Evolutionary conservation across 495 filamentous ascomycete species (phyloP).

Genomic region (Mytilinidion resinicola): DNA sequence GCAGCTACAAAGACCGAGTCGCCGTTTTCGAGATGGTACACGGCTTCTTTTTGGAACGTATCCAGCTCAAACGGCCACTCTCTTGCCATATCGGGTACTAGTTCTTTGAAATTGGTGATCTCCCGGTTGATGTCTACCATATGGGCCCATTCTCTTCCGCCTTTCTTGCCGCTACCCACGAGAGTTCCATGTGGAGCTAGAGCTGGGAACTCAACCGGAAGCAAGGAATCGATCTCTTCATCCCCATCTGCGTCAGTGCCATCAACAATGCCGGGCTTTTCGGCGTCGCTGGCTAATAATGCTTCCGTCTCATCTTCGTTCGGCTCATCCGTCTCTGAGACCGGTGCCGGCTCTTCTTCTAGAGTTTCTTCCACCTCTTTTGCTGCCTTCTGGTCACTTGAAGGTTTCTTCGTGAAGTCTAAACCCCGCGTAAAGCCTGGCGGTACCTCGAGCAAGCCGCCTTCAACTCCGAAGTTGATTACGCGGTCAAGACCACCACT

Average conservation of each 20-base stretch:
- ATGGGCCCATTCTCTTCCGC: slow-evolving; percentile 89
- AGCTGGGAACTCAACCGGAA: slow-evolving; percentile 90
- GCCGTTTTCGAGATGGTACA: slow-evolving; percentile 93
- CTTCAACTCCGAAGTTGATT: slow-evolving; percentile 71
- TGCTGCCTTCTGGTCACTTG: slow-evolving; percentile 51
- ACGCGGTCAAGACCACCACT: slow-evolving; percentile 61
- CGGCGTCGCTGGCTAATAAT: slow-evolving; percentile 10
- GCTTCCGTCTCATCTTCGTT: slow-evolving; percentile 37
- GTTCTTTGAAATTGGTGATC: slow-evolving; percentile 82
- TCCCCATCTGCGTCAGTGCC: slow-evolving; percentile 45
- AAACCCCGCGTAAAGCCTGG: slow-evolving; percentile 80
- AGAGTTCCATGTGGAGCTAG: slow-evolving; percentile 76
- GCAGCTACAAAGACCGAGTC: slow-evolving; percentile 99
- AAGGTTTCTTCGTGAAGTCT: slow-evolving; percentile 59
- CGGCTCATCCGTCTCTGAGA: slow-evolving; percentile 39
- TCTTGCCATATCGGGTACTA: slow-evolving; percentile 92
- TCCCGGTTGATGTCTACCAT: slow-evolving; percentile 92
- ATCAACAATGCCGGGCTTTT: slow-evolving; percentile 17
- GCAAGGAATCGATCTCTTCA: slow-evolving; percentile 83
- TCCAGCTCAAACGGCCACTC: slow-evolving; percentile 97
- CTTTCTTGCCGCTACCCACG: slow-evolving; percentile 63
- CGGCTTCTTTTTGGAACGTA: slow-evolving; percentile 96
- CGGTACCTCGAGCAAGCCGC: slow-evolving; percentile 71
- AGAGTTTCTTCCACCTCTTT: slow-evolving; percentile 70
- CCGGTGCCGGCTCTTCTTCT: slow-evolving; percentile 55